phyloP scores from a whole-genome alignment of 2,329 filamentous ascomycete genomes.

The Trichoderma endophyticum region DNA sequence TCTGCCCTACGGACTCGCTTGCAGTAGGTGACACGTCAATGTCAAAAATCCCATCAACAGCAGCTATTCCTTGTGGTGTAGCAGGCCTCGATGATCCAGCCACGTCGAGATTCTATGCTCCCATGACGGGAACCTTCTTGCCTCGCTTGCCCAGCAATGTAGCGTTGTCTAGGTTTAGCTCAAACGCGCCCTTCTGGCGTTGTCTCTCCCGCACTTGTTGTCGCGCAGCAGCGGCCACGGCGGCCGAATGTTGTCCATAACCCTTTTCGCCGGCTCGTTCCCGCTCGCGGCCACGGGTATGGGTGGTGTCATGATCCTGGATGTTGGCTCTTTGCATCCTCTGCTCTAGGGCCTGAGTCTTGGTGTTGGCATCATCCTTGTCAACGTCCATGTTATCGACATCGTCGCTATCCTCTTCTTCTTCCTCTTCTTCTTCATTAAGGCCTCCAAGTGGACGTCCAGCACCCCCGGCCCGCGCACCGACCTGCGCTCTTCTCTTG shows the following conservation, averaged over 20 bases:
- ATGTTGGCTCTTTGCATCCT: constrained; percentile 83
- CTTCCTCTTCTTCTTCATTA: constrained; percentile 62
- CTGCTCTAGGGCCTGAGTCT: constrained; percentile 72
- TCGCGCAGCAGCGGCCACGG: constrained; percentile 78
- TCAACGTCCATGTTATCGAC: constrained; percentile 33
- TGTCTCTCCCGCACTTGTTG: constrained; percentile 69
- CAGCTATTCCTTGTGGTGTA: constrained; percentile 11
- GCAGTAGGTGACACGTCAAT: constrained; percentile 8
- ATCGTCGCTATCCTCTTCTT: constrained; percentile 64
- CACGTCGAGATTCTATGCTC: constrained; percentile 30
- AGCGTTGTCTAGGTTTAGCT: constrained; percentile 86
- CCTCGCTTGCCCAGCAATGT: constrained; percentile 75
- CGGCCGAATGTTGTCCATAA: constrained; percentile 84
- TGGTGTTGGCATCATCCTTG: constrained; percentile 36
- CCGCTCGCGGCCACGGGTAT: constrained; percentile 33
- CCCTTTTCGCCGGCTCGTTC: constrained; percentile 53
- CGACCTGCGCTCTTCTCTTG: constrained; percentile 83
- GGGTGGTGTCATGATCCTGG: constrained; percentile 42
- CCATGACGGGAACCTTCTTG: constrained; percentile 50
- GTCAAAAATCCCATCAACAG: constrained; percentile 21
- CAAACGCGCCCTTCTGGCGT: constrained; percentile 77
- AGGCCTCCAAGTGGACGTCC: constrained; percentile 58
- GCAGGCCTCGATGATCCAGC: not conserved
- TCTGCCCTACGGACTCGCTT: not conserved
- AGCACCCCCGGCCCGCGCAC: constrained; percentile 66